Evolutionary conservation across 139 green algal species (phyloP).

Genomic region (Picocystis salinarum): DNA sequence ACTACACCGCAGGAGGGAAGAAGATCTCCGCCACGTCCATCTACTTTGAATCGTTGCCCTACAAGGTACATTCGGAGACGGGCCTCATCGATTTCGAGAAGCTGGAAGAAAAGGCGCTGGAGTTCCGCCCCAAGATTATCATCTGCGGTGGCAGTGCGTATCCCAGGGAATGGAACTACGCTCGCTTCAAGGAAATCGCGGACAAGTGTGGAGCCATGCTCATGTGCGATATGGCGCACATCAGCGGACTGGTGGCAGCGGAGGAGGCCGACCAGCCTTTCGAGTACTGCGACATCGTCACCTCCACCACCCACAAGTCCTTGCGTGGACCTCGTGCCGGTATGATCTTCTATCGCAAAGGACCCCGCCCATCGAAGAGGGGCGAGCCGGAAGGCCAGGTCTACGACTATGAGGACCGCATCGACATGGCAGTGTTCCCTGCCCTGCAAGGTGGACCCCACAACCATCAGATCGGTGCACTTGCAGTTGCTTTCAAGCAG

Average conservation of each 20-base stretch:
- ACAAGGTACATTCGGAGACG: constrained; percentile 74
- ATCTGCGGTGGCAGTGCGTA: constrained; percentile 64
- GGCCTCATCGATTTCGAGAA: constrained; percentile 64
- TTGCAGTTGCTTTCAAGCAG: constrained; percentile 61
- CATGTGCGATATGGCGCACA: constrained; percentile 75
- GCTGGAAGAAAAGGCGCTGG: constrained; percentile 60
- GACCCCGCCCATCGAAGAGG: constrained; percentile 10
- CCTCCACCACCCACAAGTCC: constrained; percentile 79
- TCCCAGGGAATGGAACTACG: constrained; percentile 68
- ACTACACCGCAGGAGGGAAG: constrained; percentile 71
- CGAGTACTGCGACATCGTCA: constrained; percentile 63
- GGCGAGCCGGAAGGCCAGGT: constrained; percentile 28
- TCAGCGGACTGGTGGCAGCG: constrained; percentile 47
- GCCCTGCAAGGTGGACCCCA: constrained; percentile 65
- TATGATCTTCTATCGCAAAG: constrained; percentile 68
- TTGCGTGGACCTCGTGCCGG: constrained; percentile 55
- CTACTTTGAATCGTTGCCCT: constrained; percentile 72
- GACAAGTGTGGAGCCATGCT: constrained; percentile 52
- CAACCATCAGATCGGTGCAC: constrained; percentile 76
- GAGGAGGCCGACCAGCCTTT: constrained; percentile 43
- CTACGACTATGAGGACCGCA: constrained; percentile 64
- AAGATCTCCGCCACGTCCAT: constrained; percentile 71
- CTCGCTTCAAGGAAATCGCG: constrained; percentile 45
- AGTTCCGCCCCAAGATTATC: constrained; percentile 68
- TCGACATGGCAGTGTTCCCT: constrained; percentile 75